Base-by-base conservation (phyloP, 2,329 filamentous ascomycete species). In the Dichotomopilus funicola region DNA sequence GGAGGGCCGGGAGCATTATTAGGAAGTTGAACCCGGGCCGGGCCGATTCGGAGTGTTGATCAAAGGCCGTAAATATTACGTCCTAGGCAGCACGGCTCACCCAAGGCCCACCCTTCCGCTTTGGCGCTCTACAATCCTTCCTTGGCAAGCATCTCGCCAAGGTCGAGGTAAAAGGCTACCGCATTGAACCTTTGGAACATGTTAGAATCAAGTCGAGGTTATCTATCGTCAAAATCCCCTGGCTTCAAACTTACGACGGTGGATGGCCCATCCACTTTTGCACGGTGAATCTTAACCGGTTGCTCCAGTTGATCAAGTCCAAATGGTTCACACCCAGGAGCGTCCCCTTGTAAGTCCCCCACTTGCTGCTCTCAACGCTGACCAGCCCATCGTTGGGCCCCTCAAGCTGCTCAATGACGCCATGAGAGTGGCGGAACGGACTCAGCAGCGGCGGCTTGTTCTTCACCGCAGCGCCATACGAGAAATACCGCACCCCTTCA, bases 121-220 rank as follows among this genome's bases (percentile, higher is more conserved):
- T 27, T 42, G 40, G 10, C 40, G 37, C 12, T 33, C 62, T 63
- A 75, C 12, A 73, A 61, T 13, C 81, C 83, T 65, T 89, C 85
- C 63, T 84, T 86, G 2, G 86, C 83, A 49, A 89, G 71, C 85
- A 88, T 89, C 64, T 88, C 80, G 9, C 78, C 78, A 63, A 87
- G 81, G 57, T 78, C 81, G 2, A 86, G 74, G 62, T 87, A 87
- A 63, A 87, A 85, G 0, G 83, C 83, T 55, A 86, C 77, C 2
- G 83, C 83, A 64, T 86, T 87, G 63, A 87, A 87, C 12, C 78
- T 83, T 52, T 6, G 19, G 5, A 45, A 2, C n/a, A 19, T 7
- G 42, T 56, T 33, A 58, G 19, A 27, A 27, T 27, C 19, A 27
- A 27, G 19, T 27, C 19, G 19, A 27, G 19, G 19, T 27, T 27